Evolutionary conservation across 495 filamentous ascomycete species (phyloP).

Genomic region (Hypoxylon intermedium): DNA sequence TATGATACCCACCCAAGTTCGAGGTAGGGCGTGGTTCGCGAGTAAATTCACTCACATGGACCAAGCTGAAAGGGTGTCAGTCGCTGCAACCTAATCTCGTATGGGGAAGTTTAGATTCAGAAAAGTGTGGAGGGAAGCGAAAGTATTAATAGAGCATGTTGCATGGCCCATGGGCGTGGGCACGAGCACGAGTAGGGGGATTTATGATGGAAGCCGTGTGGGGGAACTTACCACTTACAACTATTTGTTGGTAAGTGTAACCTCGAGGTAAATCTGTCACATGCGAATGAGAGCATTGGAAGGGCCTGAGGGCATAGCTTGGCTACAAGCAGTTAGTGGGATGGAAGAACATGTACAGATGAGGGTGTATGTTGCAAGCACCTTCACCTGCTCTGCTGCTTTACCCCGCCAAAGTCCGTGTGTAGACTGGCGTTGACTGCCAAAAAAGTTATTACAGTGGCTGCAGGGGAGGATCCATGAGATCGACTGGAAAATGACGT

Average conservation of each 20-base stretch:
- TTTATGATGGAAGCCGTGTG: slow-evolving; percentile 2
- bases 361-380: too few relatives aligned
- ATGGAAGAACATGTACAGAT: too few relatives aligned
- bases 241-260: slow-evolving; percentile 4
- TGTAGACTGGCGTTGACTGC: slow-evolving; percentile 11
- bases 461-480: slow-evolving; percentile 26
- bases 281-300: slow-evolving; percentile 5
- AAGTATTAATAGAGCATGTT: too few relatives aligned
- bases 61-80: slow-evolving; percentile 19
- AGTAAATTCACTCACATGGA: slow-evolving; percentile 28
- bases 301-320: too few relatives aligned
- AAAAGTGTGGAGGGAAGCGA: slow-evolving; percentile 6
- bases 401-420: slow-evolving; percentile 15
- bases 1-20: slow-evolving; percentile 1
- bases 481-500: slow-evolving; percentile 31
- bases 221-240: slow-evolving; percentile 10
- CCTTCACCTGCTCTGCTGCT: too few relatives aligned
- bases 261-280: slow-evolving; percentile 1
- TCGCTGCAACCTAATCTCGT: slow-evolving; percentile 9
- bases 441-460: slow-evolving; percentile 2
- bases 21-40: slow-evolving; percentile 15
- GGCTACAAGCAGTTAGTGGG: too few relatives aligned
- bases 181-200: too few relatives aligned
- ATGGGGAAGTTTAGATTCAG: too few relatives aligned
- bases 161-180: too few relatives aligned